Conservation (phyloP, 441 rosid genomes). For the Adansonia rubrostipa region DNA sequence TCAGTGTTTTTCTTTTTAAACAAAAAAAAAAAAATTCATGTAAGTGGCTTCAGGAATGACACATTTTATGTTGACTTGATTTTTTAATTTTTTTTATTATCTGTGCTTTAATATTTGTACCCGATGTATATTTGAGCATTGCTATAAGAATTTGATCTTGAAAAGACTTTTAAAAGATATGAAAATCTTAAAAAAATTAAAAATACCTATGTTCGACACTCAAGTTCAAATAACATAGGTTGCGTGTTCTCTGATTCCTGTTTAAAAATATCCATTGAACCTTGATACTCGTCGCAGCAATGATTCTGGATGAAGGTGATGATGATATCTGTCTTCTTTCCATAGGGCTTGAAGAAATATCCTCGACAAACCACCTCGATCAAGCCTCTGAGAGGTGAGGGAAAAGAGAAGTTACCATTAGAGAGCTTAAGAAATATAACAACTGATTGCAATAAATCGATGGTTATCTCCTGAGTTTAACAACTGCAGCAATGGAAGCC, state of each 20-base stretch:
- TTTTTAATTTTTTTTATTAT: no score
- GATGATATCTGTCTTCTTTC: constrained; percentile 19
- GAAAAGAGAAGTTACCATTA: constrained; percentile 74
- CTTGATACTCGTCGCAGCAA: neutral
- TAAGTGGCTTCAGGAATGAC: neutral
- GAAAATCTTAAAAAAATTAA: no score
- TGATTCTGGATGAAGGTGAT: neutral
- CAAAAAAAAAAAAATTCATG: no score
- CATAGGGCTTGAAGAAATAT: constrained; percentile 89
- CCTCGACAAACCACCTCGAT: constrained; percentile 57
- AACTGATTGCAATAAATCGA: constrained; percentile 74
- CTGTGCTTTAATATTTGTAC: no score
- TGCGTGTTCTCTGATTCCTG: neutral
- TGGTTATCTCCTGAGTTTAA: constrained; percentile 73
- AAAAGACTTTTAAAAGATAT: no score
- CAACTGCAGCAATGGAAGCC: constrained; percentile 42
- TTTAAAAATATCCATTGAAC: neutral
- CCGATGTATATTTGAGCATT: no score
- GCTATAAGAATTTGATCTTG: no score
- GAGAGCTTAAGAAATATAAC: constrained; percentile 59
- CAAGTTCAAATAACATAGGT: no score
- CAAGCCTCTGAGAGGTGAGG: constrained; percentile 78
- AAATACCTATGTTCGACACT: no score
- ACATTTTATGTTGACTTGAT: no score
- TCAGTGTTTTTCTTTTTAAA: no score